Evolutionary conservation across 805 yeast species (phyloP).

Genomic region (Candida ipomoeae): DNA sequence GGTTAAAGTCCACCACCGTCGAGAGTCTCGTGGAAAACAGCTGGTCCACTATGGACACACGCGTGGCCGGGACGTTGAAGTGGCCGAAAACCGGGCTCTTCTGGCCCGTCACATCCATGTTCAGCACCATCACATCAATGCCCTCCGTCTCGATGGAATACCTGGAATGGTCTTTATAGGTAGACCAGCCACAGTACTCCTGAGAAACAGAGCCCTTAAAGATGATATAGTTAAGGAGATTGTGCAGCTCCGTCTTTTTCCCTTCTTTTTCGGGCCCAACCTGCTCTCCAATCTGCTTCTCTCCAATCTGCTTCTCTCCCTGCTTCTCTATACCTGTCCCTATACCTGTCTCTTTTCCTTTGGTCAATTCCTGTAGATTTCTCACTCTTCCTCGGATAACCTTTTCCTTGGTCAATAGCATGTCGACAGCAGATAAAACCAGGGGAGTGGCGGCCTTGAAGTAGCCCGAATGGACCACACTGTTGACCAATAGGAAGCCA

Average conservation of each 20-base stretch:
- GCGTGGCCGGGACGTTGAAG: slow-evolving; percentile 38
- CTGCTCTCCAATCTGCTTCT: background rate
- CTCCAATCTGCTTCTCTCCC: background rate
- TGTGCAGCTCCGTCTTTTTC: too few relatives aligned
- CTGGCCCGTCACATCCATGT: slow-evolving; percentile 3
- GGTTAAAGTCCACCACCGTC: slow-evolving; percentile 40
- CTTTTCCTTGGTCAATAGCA: slow-evolving; percentile 7
- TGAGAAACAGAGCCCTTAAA: slow-evolving; percentile 24
- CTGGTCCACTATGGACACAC: slow-evolving; percentile 37
- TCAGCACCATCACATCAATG: slow-evolving; percentile 24
- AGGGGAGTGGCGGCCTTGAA: slow-evolving; percentile 28
- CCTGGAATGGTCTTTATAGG: slow-evolving; percentile 28
- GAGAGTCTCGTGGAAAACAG: slow-evolving; percentile 40
- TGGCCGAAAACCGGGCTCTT: slow-evolving; percentile 33
- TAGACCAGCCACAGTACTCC: slow-evolving; percentile 36
- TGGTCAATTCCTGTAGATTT: slow-evolving; percentile 6
- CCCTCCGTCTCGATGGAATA: slow-evolving; percentile 36
- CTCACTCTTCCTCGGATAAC: slow-evolving; percentile 9
- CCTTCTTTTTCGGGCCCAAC: too few relatives aligned
- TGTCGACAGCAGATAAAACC: slow-evolving; percentile 19
- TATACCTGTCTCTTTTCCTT: too few relatives aligned
- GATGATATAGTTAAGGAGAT: slow-evolving; percentile 9
- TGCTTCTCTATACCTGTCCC: background rate
- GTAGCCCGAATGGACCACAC: slow-evolving; percentile 25
- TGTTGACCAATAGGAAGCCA: slow-evolving; percentile 13